Base-by-base conservation (phyloP, 139 green algal species). In the Ettlia oleoabundans region DNA sequence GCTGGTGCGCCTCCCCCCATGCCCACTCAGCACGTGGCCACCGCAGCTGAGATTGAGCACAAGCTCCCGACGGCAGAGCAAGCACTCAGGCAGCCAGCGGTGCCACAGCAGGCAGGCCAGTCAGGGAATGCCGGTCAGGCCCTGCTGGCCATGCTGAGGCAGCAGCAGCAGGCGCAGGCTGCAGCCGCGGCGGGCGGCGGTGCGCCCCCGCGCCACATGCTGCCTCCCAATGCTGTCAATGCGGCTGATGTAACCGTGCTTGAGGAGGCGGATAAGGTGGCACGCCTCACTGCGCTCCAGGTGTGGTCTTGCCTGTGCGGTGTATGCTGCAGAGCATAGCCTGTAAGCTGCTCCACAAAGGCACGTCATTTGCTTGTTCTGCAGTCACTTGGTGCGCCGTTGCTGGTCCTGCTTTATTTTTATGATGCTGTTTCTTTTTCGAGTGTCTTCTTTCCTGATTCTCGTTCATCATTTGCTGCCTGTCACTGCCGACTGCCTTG, bases 141-240 rank as follows among this genome's bases (percentile, higher is more conserved):
- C 5, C 74, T 80, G 74, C 74, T 80, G 38, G 74, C 74, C 2
- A 69, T 80, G 74, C 55, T 80, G 53, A 69, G 55, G 55, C 55
- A 80, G 74, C 74, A 69, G 74, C 55, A 70, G 74, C 37, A 53
- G 26, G 74, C 55, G 52, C 73, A 67, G 35, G 74, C 55, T 7
- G 74, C 55, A n/a, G 55, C 43, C 30, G 19, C 38, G 37, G 55
- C 18, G 21, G 55, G 18, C 55, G 55, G 55, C 21, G 55, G 55
- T 22, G 55, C 35, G 26, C 35, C 55, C 10, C 37, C 37, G 38
- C 37, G 7, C 26, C 38, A 28, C n/a, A 8, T 69, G 73, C 19
- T 68, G 73, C 73, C 72, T 1, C 47, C 72, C 72, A 79, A 67
- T 24, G 72, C 72, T 6, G 51, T 79, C 32, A 79, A n/a, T 37